phyloP scores from a whole-genome alignment of 306 rosid genomes.

The Casuarina glauca region DNA sequence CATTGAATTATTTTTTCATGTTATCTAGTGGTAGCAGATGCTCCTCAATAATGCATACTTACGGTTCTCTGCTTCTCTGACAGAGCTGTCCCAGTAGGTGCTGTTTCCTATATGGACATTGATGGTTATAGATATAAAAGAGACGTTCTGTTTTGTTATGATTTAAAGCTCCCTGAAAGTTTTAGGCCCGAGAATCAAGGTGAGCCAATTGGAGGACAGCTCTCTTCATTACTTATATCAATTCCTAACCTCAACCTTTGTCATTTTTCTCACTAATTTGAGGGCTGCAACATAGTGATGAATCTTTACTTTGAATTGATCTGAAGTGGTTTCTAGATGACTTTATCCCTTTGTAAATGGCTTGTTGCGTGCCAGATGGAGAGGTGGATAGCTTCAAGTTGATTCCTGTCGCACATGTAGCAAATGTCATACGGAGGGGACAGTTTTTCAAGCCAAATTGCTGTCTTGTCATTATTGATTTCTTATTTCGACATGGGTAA shows the following conservation, averaged over 20 bases:
- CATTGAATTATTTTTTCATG: background rate
- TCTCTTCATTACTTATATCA: conserved; percentile 17
- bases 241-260: conserved; percentile 7
- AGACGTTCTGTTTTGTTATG: conserved; percentile 86
- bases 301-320: background rate
- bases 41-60: background rate
- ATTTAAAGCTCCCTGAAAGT: conserved; percentile 73
- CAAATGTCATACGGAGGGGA: conserved; percentile 63
- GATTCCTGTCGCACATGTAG: conserved; percentile 61
- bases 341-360: conserved; percentile 15
- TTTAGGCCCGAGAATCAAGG: conserved; percentile 83
- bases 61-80: conserved; percentile 21
- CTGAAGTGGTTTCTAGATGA: background rate
- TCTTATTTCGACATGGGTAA: conserved; percentile 83
- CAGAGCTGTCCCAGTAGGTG: conserved; percentile 79
- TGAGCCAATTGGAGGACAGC: conserved; percentile 6
- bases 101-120: conserved; percentile 81
- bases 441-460: conserved; percentile 75
- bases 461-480: conserved; percentile 67
- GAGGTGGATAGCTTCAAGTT: conserved; percentile 90
- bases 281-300: background rate
- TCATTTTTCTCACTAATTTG: background rate
- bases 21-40: background rate
- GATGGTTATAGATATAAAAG: conserved; percentile 69
- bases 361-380: conserved; percentile 57